These are phyloP conservation scores for Scheffersomyces titani DNA, from an alignment of 1,139 yeast species.

Conservation along the genomic window DNA sequence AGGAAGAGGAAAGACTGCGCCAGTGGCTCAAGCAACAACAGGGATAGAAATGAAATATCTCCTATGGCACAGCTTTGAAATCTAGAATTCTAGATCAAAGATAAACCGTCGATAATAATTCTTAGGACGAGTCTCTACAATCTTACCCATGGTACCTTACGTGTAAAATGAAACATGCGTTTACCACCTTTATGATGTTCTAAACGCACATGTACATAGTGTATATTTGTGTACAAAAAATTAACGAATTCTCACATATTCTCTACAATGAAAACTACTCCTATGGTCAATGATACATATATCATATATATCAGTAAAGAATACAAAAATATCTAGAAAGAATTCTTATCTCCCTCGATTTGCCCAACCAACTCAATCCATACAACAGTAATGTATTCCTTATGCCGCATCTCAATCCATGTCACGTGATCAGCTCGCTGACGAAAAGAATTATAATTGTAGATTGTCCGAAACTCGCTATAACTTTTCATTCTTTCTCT, in stretches of 20 bases:
- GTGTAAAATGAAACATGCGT: too few species aligned
- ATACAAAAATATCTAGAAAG: too few species aligned
- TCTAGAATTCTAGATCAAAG: too few species aligned
- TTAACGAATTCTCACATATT: not conserved
- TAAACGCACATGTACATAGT: not conserved
- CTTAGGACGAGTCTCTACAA: too few species aligned
- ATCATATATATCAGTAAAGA: too few species aligned
- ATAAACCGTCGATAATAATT: too few species aligned
- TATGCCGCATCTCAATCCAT: not conserved
- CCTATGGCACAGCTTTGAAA: too few species aligned
- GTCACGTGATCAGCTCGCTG: not conserved
- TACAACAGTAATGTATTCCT: not conserved
- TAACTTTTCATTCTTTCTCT: not conserved
- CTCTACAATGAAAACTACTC: not conserved
- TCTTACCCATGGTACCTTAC: too few species aligned
- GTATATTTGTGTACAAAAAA: not conserved
- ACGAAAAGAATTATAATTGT: not conserved
- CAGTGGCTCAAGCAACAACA: conserved; percentile 29
- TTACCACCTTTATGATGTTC: too few species aligned
- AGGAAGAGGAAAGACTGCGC: conserved; percentile 40
- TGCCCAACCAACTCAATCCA: not conserved
- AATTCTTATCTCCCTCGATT: too few species aligned
- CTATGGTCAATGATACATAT: not conserved
- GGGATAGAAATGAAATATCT: conserved; percentile 3
- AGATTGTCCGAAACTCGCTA: not conserved